Evolutionary conservation across 306 rosid genomes (phyloP).

Genomic region (Cicer yamashitae): DNA sequence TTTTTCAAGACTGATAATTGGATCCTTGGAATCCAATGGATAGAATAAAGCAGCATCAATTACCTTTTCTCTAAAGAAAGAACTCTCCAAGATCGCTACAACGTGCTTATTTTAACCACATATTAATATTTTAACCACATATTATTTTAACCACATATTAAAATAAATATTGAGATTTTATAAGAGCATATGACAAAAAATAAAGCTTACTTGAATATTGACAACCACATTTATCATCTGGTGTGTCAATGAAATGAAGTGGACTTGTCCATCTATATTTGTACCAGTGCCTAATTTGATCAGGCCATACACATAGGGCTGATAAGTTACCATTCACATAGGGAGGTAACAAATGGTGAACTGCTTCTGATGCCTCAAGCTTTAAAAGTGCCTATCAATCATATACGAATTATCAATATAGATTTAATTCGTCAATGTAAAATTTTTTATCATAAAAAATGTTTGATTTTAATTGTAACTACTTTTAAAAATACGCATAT

Average conservation of each 20-base stretch:
- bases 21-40: no score
- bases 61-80: no score
- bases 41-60: no score
- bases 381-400: slow-evolving; percentile 59
- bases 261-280: slow-evolving; percentile 81
- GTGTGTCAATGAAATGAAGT: slow-evolving; percentile 84
- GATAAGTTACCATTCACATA: slow-evolving; percentile 70
- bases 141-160: no score
- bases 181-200: neutral
- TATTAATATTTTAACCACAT: no score
- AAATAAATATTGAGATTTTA: neutral
- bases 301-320: slow-evolving; percentile 80
- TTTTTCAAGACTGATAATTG: no score
- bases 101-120: no score
- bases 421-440: no score
- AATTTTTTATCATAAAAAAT: no score
- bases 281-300: slow-evolving; percentile 76
- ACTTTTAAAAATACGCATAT: no score
- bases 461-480: no score
- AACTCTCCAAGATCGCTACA: no score
- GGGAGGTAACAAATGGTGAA: slow-evolving; percentile 61
- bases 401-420: neutral
- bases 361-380: slow-evolving; percentile 68
- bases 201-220: slow-evolving; percentile 63
- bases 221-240: slow-evolving; percentile 71